Evolutionary conservation across 2,329 filamentous ascomycete species (phyloP).

Genomic region (Trichoderma brevicompactum): DNA sequence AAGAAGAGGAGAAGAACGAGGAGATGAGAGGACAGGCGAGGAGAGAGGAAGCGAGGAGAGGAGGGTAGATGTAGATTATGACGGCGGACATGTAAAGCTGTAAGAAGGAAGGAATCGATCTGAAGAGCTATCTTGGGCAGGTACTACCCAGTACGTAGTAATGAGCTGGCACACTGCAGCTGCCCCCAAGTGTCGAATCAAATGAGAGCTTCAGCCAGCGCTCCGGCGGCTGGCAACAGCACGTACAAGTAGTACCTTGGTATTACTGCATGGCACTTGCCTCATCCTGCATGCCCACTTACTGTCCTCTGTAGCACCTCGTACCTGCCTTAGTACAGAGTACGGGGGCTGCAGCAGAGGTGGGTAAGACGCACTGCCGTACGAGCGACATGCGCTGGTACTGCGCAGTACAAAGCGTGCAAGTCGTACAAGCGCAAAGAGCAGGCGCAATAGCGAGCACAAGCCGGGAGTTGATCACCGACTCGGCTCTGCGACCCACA

Average conservation of each 20-base stretch:
- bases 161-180: neutral
- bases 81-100: neutral
- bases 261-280: neutral
- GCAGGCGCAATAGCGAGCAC: constrained; percentile 2
- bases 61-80: neutral
- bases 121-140: too few relatives aligned
- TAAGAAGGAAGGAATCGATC: neutral
- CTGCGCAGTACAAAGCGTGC: constrained; percentile 1
- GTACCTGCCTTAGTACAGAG: constrained; percentile 22
- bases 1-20: constrained; percentile 14
- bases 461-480: constrained; percentile 24
- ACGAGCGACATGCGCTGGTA: neutral
- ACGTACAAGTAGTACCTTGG: neutral
- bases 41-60: neutral
- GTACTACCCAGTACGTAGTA: neutral
- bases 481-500: constrained; percentile 14
- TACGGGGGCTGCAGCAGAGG: constrained; percentile 2
- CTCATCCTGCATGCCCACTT: neutral
- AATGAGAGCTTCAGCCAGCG: constrained; percentile 6
- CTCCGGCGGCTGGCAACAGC: constrained; percentile 1
- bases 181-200: neutral
- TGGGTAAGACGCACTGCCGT: neutral
- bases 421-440: constrained; percentile 1
- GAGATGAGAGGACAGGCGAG: neutral
- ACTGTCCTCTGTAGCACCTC: constrained; percentile 8